Conservation (phyloP, 2,329 filamentous ascomycete species). For the Zasmidium angulare region DNA sequence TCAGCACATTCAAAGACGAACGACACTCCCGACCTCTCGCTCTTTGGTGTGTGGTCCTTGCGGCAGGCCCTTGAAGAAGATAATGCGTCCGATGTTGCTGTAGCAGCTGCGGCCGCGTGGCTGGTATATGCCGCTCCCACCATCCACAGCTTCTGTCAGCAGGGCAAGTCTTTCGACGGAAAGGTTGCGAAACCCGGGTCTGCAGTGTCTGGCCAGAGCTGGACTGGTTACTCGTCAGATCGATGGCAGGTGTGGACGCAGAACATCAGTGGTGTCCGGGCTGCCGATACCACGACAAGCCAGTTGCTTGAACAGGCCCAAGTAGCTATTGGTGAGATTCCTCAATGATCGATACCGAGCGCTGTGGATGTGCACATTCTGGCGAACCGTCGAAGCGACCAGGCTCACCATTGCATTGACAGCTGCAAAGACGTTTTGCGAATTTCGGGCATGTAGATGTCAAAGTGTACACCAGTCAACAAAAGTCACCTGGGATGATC, state of each 20-base stretch:
- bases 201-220: conserved; percentile 23
- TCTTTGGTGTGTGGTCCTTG: conserved; percentile 33
- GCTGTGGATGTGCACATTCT: too few species aligned
- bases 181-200: conserved; percentile 31
- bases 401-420: too few species aligned
- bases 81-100: conserved; percentile 18
- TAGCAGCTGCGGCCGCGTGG: conserved; percentile 32
- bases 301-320: conserved; percentile 21
- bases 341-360: background rate
- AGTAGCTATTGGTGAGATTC: conserved; percentile 16
- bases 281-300: conserved; percentile 15
- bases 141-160: conserved; percentile 21
- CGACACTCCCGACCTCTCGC: conserved; percentile 27
- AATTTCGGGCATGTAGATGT: too few species aligned
- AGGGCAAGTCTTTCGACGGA: conserved; percentile 31
- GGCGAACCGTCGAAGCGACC: too few species aligned
- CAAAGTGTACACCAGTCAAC: too few species aligned
- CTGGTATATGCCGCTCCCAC: conserved; percentile 30
- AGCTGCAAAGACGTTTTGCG: too few species aligned
- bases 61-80: conserved; percentile 32
- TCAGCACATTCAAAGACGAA: conserved; percentile 19
- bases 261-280: conserved; percentile 15
- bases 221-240: conserved; percentile 29
- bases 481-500: too few species aligned
- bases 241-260: conserved; percentile 31